Conservation (phyloP, 192 early-diverging fungal species). For the Entomortierella parvispora region DNA sequence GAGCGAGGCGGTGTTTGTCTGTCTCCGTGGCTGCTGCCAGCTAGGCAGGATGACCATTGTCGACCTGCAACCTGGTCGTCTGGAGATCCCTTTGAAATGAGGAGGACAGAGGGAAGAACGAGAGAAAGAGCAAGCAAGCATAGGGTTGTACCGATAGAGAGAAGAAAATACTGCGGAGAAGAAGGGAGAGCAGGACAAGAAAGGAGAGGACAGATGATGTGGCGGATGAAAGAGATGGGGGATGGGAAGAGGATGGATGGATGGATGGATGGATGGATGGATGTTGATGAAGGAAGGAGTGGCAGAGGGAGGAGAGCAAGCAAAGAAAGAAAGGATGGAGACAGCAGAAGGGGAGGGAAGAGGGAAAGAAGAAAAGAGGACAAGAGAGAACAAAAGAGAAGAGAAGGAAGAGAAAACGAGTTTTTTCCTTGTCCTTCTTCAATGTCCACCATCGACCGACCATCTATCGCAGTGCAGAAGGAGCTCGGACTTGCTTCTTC, state of each 20-base stretch:
- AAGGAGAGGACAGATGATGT: not conserved
- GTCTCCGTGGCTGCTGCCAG: not conserved
- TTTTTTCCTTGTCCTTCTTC: no score
- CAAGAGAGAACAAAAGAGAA: not conserved
- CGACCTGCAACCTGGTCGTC: no score
- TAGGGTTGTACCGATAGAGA: no score
- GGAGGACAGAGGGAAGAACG: no score
- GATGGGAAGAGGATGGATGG: not conserved
- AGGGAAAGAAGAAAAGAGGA: not conserved
- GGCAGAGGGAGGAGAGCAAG: not conserved
- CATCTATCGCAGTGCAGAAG: no score
- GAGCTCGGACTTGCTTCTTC: not conserved
- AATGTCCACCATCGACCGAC: no score
- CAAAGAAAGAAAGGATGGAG: not conserved
- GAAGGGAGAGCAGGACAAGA: no score
- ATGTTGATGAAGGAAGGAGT: not conserved
- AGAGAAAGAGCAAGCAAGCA: no score
- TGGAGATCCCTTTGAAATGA: no score
- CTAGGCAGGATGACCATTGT: no score
- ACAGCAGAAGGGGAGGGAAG: not conserved
- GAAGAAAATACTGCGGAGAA: no score
- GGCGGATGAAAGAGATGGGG: not conserved
- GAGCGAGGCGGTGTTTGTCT: not conserved
- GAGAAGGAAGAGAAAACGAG: not conserved
- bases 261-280: no score